Base-by-base conservation (phyloP, 805 yeast species). In the Kodamaea neixiangensis region DNA sequence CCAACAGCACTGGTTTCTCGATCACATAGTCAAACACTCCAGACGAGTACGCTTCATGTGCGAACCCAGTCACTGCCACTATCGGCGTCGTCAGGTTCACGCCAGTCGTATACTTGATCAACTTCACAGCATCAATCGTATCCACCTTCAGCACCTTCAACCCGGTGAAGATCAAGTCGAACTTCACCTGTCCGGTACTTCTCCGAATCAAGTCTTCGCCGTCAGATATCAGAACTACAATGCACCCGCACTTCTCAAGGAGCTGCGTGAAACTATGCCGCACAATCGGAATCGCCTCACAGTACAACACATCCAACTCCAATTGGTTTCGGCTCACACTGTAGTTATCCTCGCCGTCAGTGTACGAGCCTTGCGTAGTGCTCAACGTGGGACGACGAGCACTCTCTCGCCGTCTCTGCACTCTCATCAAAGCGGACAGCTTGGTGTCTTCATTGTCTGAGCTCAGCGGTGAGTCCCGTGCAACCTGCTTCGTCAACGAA, bases 251-350 rank as follows among this genome's bases (percentile, higher is more conserved):
- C 47, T 77, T 75, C 53, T 82, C 89, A 51, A 93, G 71, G 54
- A 85, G 76, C 52, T 78, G 80, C 40, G 82, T 78, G 21, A 86
- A 78, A 11, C 89, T 76, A 60, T 81, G 88, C 45, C 96, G 70
- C 57, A 89, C 85, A 50, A 86, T 86, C 0, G 97, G 94, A 53
- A 89, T 88, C 1, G 94, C 90, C 60, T 90, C 97, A 67, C 97
- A 91, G 11, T 90, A 73, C 43, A 93, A 71, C 3, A 91, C 84
- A 63, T 89, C 92, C 57, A 87, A 66, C 33, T 74, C 76, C 49
- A 54, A 58, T 54, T 2, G 47, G 38, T n/a, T 25, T 7, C 22
- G 41, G 22, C 15, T 10, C 3, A 15, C 21, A 25, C 31, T 25
- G 31, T 9, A 25, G 9, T 42, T 44, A 2, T 22, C 37, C 31